These are phyloP conservation scores for Ophiocordyceps australis DNA, from an alignment of 2,329 filamentous ascomycete species.

Conservation along the genomic window DNA sequence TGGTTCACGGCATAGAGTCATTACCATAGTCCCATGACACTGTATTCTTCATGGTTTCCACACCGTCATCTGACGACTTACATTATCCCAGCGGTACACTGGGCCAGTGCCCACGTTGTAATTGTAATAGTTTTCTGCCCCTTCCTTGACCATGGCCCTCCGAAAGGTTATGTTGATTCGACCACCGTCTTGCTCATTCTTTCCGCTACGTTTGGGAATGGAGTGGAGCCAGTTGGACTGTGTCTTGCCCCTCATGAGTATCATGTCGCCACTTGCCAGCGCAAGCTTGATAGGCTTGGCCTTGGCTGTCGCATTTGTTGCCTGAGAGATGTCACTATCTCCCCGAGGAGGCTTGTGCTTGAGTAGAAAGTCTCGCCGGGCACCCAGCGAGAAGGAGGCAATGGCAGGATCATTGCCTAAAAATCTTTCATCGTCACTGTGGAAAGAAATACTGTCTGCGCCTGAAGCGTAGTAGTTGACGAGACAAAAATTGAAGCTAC, in stretches of 20 bases:
- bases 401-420: conserved; percentile 52
- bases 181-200: conserved; percentile 41
- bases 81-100: conserved; percentile 49
- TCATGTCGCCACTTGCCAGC: conserved; percentile 55
- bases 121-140: conserved; percentile 69
- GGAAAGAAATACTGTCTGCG: conserved; percentile 59
- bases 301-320: conserved; percentile 11
- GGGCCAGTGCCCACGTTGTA: conserved; percentile 61
- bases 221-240: conserved; percentile 64
- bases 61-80: conserved; percentile 26
- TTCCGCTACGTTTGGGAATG: conserved; percentile 55
- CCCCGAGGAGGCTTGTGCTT: conserved; percentile 50
- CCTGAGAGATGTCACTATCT: conserved; percentile 3
- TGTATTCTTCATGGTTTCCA: conserved; percentile 11
- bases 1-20: not conserved
- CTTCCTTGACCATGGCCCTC: conserved; percentile 48
- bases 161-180: conserved; percentile 67
- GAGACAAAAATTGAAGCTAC: conserved; percentile 59
- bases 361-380: conserved; percentile 57
- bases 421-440: conserved; percentile 67
- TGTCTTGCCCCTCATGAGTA: conserved; percentile 60
- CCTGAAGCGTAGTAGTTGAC: conserved; percentile 75
- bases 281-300: conserved; percentile 27
- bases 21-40: not conserved
- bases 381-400: conserved; percentile 57